Evolutionary conservation across 148 eudicot species (phyloP).

Genomic region (Rhododendron mucronatum): DNA sequence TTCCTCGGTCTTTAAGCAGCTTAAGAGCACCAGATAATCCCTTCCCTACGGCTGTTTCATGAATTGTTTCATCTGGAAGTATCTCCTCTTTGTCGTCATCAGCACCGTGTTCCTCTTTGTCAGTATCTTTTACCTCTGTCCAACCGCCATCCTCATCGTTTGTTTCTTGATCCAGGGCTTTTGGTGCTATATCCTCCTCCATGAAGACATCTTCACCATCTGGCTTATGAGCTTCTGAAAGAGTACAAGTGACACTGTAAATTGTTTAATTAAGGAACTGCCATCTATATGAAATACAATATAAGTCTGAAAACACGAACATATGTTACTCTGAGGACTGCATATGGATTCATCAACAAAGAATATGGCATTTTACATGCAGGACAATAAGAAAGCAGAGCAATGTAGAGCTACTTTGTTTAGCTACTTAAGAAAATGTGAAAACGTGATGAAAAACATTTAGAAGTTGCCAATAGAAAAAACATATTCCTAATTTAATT

Average conservation of each 20-base stretch:
- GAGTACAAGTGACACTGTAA: conserved; percentile 17
- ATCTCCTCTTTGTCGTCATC: conserved; percentile 46
- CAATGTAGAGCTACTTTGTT: neutral
- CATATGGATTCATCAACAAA: neutral
- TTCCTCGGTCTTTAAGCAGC: conserved; percentile 74
- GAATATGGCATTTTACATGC: conserved; percentile 5
- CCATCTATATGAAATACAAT: neutral
- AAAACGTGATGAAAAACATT: neutral
- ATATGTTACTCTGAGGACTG: neutral
- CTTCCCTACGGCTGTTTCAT: conserved; percentile 84
- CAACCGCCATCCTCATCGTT: conserved; percentile 51
- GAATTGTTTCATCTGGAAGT: conserved; percentile 67
- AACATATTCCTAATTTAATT: neutral
- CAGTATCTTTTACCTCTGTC: conserved; percentile 53
- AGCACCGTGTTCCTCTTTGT: conserved; percentile 30
- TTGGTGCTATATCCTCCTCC: conserved; percentile 85
- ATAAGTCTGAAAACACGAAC: neutral
- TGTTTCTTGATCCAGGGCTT: conserved; percentile 37
- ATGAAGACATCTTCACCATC: conserved; percentile 80
- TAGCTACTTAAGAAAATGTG: neutral
- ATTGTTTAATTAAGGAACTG: neutral
- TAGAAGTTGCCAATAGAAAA: neutral
- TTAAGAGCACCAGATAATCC: conserved; percentile 76
- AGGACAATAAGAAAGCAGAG: neutral
- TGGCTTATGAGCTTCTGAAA: conserved; percentile 68